Evolutionary conservation across 1,139 yeast genomes (phyloP).

Genomic region (Scheffersomyces parashehatae): DNA sequence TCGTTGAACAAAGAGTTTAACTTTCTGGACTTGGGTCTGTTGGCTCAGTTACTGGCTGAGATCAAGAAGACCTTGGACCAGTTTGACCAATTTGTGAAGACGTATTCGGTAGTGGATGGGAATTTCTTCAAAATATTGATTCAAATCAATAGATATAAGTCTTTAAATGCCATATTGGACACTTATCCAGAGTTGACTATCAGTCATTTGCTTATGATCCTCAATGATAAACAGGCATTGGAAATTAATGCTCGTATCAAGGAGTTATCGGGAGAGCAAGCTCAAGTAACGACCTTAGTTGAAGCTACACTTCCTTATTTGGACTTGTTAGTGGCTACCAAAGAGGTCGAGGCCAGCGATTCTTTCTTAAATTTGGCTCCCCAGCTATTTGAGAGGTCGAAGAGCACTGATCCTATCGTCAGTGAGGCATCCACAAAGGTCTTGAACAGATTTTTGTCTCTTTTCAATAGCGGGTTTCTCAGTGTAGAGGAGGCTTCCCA

Average conservation of each 20-base stretch:
- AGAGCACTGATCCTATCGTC: slow-evolving; percentile 1
- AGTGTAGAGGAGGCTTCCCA: slow-evolving; percentile 3
- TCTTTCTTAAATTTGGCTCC: slow-evolving; percentile 9
- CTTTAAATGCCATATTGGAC: slow-evolving; percentile 21
- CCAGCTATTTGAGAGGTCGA: slow-evolving; percentile 4
- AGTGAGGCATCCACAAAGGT: slow-evolving; percentile 7
- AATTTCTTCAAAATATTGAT: slow-evolving; percentile 24
- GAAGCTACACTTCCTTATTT: slow-evolving; percentile 8
- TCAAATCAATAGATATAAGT: slow-evolving; percentile 27
- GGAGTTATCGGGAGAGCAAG: slow-evolving; percentile 8
- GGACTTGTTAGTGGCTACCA: slow-evolving; percentile 7
- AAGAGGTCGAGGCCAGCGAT: slow-evolving; percentile 6
- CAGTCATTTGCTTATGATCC: slow-evolving; percentile 6
- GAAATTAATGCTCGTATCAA: slow-evolving; percentile 9
- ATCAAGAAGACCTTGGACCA: slow-evolving; percentile 22
- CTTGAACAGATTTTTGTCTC: slow-evolving; percentile 5
- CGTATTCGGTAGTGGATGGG: slow-evolving; percentile 11
- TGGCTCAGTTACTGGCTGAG: slow-evolving; percentile 18
- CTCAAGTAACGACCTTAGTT: slow-evolving; percentile 2
- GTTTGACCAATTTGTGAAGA: slow-evolving; percentile 18
- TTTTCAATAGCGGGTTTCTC: slow-evolving; percentile 9
- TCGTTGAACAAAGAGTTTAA: slow-evolving; percentile 25
- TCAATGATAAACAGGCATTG: slow-evolving; percentile 6
- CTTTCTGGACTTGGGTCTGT: slow-evolving; percentile 14
- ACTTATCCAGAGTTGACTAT: slow-evolving; percentile 12